These are phyloP conservation scores for Carpinus viminea DNA, from an alignment of 306 rosid genomes.

Conservation along the genomic window DNA sequence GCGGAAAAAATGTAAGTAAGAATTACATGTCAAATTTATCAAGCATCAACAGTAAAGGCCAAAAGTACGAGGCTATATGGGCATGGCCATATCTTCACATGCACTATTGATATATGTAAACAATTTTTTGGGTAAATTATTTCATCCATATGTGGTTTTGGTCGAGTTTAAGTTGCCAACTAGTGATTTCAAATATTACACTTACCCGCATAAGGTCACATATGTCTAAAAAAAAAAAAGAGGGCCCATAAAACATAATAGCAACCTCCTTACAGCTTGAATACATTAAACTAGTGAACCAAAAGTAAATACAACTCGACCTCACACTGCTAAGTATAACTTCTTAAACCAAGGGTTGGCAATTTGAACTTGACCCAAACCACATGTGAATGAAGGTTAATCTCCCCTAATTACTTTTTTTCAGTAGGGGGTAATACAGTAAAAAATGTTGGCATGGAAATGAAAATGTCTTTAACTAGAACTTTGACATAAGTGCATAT, in stretches of 20 bases:
- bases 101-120: no score
- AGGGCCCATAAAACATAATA: neutral
- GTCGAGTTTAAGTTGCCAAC: neutral
- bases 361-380: neutral
- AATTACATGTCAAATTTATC: slow-evolving; percentile 16
- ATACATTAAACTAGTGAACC: neutral
- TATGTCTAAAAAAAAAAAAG: no score
- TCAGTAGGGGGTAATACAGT: neutral
- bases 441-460: neutral
- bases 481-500: neutral
- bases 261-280: neutral
- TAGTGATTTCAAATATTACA: neutral
- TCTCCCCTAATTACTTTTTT: neutral
- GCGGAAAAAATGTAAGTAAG: slow-evolving; percentile 31
- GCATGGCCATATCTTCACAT: neutral
- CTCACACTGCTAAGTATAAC: neutral
- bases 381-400: neutral
- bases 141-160: neutral
- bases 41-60: neutral
- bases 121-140: neutral
- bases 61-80: neutral
- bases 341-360: neutral
- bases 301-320: neutral
- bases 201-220: neutral
- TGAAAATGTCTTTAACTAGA: neutral